Percentiles rank a stretch among this genome's conserved stretches.
Evolutionary conservation across 768 basidiomycete genomes (phyloP).

Genomic region (Leccinum longicurvipes): DNA sequence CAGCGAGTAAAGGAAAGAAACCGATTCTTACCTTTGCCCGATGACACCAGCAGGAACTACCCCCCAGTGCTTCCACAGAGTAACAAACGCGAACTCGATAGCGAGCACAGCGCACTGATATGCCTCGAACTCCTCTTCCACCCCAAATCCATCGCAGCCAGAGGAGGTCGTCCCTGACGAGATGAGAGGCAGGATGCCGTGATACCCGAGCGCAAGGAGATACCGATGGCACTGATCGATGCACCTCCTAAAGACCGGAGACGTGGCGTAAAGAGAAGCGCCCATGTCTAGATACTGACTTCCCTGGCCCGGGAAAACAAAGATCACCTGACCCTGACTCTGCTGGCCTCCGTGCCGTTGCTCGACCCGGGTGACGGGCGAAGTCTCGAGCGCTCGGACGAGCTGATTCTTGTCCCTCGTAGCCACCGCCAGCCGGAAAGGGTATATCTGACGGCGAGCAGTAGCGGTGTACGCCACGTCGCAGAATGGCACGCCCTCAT

Average conservation of each 20-base stretch:
- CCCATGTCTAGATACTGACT: slow-evolving; percentile 69
- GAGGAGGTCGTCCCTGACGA: slow-evolving; percentile 16
- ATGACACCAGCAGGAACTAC: slow-evolving; percentile 56
- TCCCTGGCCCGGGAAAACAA: slow-evolving; percentile 77
- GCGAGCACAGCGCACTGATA: slow-evolving; percentile 56
- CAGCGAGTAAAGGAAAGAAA: neutral
- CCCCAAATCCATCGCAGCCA: slow-evolving; percentile 17
- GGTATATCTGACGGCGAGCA: slow-evolving; percentile 57
- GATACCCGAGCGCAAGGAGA: slow-evolving; percentile 47
- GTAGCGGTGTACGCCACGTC: slow-evolving; percentile 68
- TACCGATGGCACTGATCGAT: slow-evolving; percentile 59
- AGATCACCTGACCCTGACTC: slow-evolving; percentile 39
- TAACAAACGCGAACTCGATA: slow-evolving; percentile 59
- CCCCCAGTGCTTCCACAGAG: slow-evolving; percentile 70
- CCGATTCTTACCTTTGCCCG: slow-evolving; percentile 63
- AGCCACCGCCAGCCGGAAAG: slow-evolving; percentile 49
- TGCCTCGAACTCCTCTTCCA: slow-evolving; percentile 41
- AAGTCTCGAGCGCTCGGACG: slow-evolving; percentile 38
- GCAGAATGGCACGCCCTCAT: slow-evolving; percentile 29
- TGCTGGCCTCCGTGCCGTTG: slow-evolving; percentile 4
- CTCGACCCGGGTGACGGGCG: slow-evolving; percentile 33
- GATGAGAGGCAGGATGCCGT: slow-evolving; percentile 48
- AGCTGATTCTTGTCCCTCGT: slow-evolving; percentile 47
- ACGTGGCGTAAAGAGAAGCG: slow-evolving; percentile 47
- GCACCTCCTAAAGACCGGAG: slow-evolving; percentile 43